Evolutionary conservation across 805 yeast genomes (phyloP).

Genomic region (Pichia eremophila): DNA sequence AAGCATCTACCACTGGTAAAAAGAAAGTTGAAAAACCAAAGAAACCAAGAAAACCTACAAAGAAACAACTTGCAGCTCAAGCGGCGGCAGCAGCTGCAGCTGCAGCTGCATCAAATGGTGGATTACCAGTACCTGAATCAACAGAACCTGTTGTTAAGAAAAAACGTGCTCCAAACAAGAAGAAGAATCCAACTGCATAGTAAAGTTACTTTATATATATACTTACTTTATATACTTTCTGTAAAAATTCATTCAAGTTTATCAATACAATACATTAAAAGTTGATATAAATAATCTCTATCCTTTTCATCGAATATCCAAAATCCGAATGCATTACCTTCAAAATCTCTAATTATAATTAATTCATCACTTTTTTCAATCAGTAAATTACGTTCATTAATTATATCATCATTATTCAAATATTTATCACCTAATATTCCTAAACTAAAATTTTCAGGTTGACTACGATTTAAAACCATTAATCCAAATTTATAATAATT

Average conservation of each 20-base stretch:
- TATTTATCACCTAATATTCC: slow-evolving; percentile 53
- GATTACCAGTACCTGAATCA: background rate
- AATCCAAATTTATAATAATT: slow-evolving; percentile 53
- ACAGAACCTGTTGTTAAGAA: slow-evolving; percentile 22
- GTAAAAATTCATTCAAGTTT: slow-evolving; percentile 2
- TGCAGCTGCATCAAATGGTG: slow-evolving; percentile 3
- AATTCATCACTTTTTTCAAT: slow-evolving; percentile 62
- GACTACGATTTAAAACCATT: slow-evolving; percentile 56
- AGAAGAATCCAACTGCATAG: slow-evolving; percentile 10
- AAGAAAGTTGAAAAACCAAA: slow-evolving; percentile 19
- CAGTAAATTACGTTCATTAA: slow-evolving; percentile 37
- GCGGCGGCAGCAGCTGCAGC: slow-evolving; percentile 19
- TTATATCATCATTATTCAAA: slow-evolving; percentile 20
- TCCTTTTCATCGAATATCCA: slow-evolving; percentile 71
- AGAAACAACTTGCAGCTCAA: slow-evolving; percentile 24
- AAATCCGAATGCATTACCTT: slow-evolving; percentile 66
- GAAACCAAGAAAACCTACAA: slow-evolving; percentile 25
- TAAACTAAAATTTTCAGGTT: slow-evolving; percentile 62
- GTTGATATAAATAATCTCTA: slow-evolving; percentile 47
- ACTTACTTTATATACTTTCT: background rate
- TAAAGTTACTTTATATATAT: background rate
- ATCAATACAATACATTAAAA: slow-evolving; percentile 22
- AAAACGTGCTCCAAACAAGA: slow-evolving; percentile 21
- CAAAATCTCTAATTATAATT: slow-evolving; percentile 56
- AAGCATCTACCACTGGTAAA: slow-evolving; percentile 1